These are phyloP conservation scores for Neltuma alba DNA, from an alignment of 306 rosid species.

Conservation along the genomic window DNA sequence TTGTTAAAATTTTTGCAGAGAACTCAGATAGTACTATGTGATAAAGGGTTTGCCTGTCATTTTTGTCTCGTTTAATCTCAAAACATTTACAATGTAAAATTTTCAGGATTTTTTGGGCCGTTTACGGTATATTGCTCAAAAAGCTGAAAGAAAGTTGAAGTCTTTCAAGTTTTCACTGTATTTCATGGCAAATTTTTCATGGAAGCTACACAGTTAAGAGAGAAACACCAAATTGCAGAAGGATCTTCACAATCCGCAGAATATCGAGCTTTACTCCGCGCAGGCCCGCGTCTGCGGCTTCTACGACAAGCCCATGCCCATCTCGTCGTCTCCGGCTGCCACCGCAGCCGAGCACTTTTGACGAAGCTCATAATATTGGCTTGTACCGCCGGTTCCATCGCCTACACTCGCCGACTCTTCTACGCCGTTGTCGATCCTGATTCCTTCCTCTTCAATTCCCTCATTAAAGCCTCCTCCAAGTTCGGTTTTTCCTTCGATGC, in stretches of 20 bases:
- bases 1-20: too few species aligned
- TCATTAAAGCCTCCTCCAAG: constrained; percentile 65
- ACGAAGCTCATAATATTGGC: constrained; percentile 76
- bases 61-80: too few species aligned
- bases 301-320: constrained; percentile 83
- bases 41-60: too few species aligned
- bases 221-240: constrained; percentile 10
- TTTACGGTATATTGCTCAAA: too few species aligned
- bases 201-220: constrained; percentile 43
- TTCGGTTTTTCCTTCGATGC: constrained; percentile 63
- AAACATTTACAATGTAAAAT: too few species aligned
- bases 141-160: neutral
- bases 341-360: constrained; percentile 67
- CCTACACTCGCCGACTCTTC: constrained; percentile 45
- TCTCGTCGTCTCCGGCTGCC: constrained; percentile 64
- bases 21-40: too few species aligned
- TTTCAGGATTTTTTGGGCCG: too few species aligned
- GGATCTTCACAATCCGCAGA: constrained; percentile 50
- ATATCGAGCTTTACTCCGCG: constrained; percentile 60
- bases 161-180: too few species aligned
- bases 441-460: constrained; percentile 14
- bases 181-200: constrained; percentile 39
- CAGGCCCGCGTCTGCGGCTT: constrained; percentile 60
- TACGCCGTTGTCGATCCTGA: constrained; percentile 32
- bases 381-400: constrained; percentile 72